phyloP scores from a whole-genome alignment of 2,329 filamentous ascomycete species.

The Alternaria solani region DNA sequence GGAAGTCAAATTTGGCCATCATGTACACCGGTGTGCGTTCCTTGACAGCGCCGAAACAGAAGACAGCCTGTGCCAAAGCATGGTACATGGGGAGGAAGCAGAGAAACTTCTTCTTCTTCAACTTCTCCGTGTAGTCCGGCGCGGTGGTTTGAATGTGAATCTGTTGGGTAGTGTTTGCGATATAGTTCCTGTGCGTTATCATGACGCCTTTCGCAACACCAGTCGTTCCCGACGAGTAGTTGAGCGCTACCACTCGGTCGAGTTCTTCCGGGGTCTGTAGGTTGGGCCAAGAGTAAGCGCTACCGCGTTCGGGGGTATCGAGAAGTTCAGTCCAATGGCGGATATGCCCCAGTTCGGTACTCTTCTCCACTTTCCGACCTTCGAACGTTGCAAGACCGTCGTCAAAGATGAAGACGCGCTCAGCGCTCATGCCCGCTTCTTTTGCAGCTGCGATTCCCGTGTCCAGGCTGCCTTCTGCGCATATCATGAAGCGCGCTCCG shows the following conservation, averaged over 20 bases:
- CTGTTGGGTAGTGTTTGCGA: slow-evolving; percentile 73
- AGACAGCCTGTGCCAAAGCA: slow-evolving; percentile 70
- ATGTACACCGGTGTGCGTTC: slow-evolving; percentile 74
- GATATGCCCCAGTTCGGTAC: slow-evolving; percentile 51
- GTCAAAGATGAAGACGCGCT: slow-evolving; percentile 72
- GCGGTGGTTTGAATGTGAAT: slow-evolving; percentile 58
- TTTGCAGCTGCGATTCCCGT: slow-evolving; percentile 72
- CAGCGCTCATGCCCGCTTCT: slow-evolving; percentile 62
- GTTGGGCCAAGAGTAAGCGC: slow-evolving; percentile 70
- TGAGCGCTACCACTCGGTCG: slow-evolving; percentile 70
- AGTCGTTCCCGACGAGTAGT: slow-evolving; percentile 82
- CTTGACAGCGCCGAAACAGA: slow-evolving; percentile 66
- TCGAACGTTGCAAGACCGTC: slow-evolving; percentile 58
- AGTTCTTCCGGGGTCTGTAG: slow-evolving; percentile 59
- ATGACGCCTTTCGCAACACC: slow-evolving; percentile 85
- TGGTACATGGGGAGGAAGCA: slow-evolving; percentile 73
- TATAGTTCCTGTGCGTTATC: slow-evolving; percentile 79
- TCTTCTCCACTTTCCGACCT: slow-evolving; percentile 45
- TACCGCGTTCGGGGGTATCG: slow-evolving; percentile 56
- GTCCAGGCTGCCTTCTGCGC: slow-evolving; percentile 66
- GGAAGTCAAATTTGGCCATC: slow-evolving; percentile 80
- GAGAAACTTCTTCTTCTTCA: slow-evolving; percentile 58
- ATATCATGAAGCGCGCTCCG: slow-evolving; percentile 71
- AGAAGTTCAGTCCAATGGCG: slow-evolving; percentile 72
- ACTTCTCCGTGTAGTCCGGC: slow-evolving; percentile 59